Conservation (phyloP, 345 rosid genomes). For the Corchorus olitorius region DNA sequence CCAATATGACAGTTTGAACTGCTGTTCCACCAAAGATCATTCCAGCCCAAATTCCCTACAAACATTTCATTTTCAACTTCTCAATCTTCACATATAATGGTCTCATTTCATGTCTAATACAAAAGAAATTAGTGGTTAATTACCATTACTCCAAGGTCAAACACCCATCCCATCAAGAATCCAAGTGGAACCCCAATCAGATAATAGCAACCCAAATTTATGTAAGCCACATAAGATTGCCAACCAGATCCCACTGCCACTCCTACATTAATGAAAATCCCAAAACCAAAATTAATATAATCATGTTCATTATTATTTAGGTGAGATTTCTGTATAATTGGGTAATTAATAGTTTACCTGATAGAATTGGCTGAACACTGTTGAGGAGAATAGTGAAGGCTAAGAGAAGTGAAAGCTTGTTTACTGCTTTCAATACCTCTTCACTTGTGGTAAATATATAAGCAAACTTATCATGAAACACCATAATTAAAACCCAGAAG, state of each 20-base stretch:
- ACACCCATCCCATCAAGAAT: constrained; percentile 83
- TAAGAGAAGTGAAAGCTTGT: constrained; percentile 55
- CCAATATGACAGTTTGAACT: constrained; percentile 58
- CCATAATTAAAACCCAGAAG: constrained; percentile 56
- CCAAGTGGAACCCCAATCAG: constrained; percentile 79
- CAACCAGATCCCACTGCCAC: constrained; percentile 98
- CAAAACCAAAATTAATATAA: background rate
- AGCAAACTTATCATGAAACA: constrained; percentile 44
- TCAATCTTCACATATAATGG: no score
- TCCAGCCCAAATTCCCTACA: constrained; percentile 90
- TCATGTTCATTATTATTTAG: background rate
- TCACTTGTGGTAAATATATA: constrained; percentile 63
- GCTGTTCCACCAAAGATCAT: constrained; percentile 92
- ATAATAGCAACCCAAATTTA: constrained; percentile 88
- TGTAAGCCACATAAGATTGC: constrained; percentile 87
- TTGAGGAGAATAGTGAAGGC: constrained; percentile 84
- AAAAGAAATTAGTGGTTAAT: no score
- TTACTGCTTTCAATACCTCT: constrained; percentile 57
- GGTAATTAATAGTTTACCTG: constrained; percentile 40
- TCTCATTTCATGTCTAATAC: no score
- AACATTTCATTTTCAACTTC: no score
- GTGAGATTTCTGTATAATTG: background rate
- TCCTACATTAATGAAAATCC: constrained; percentile 37
- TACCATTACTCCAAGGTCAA: constrained; percentile 80
- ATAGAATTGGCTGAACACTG: constrained; percentile 85